Base-by-base conservation (phyloP, 352 stramenopile genomes). In the Halophytophthora polymorphica region DNA sequence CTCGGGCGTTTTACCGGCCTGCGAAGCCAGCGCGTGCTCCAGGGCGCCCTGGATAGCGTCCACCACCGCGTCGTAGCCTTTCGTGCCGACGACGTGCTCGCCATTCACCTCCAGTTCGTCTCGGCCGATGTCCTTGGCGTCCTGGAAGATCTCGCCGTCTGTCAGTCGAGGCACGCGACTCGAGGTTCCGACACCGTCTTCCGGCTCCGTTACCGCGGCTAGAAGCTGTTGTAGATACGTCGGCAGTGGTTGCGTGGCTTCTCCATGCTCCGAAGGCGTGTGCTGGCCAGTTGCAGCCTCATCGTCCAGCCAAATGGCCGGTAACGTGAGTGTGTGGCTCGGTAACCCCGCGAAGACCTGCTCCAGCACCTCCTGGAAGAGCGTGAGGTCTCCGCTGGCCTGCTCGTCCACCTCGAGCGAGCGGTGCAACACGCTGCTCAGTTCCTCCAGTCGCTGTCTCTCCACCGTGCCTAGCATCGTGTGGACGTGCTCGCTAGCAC, bases 91-190 rank as follows among this genome's bases (percentile, higher is more conserved):
- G 5, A 85, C 58, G 0, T 61, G 50, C 19, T 73, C 42, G 2
- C 79, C 79, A 59, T 89, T 86, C 22, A 93, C 71, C n/a, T 73
- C 17, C 8, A 93, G 29, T 34, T 89, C 75, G 50, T 93, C 82
- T n/a, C 82, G 77, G 31, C 71, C 61, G 48, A 93, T 82, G 57
- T 93, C 82, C 54, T 93, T 93, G 6, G 82, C 69, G 48, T 93
- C 82, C 53, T 93, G 82, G 44, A 87, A 87, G 22, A 64, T 71
- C 42, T 89, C 62, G 0, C 73, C 73, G 7, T 88, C 75, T 1
- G 71, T 71, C 3, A 89, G 54, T 4, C 22, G 60, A 6, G 22
- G 77, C 19, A 53, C 55, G 29, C 34, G 45, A 28, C 25, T 49
- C 10, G 11, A 8, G n/a, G 54, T 58, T 14, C 10, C 25, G 12